A percentile compares a stretch with the other conserved stretches of the same genome.
Conservation (phyloP, 164 flowering plant genomes). For the Piper longum region DNA sequence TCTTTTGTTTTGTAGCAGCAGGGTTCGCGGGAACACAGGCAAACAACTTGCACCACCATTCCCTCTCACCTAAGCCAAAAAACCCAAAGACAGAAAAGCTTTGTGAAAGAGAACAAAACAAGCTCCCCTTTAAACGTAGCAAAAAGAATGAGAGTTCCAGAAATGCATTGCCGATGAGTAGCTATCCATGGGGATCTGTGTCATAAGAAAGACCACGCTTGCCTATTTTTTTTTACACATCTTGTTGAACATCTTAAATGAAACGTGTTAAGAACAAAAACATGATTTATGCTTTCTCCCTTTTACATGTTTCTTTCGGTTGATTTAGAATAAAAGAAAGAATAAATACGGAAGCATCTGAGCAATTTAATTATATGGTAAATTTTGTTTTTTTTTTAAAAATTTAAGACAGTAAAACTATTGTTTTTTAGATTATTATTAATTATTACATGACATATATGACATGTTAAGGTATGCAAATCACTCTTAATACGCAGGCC, state of each 20-base stretch:
- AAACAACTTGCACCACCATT: background rate
- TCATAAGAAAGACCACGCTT: conserved; percentile 32
- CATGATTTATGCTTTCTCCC: conserved; percentile 2
- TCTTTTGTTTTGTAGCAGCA: background rate
- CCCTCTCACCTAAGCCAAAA: conserved; percentile 4
- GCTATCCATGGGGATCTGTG: conserved; percentile 76
- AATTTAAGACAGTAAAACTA: too few species aligned
- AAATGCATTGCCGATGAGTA: conserved; percentile 29
- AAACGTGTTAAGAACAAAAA: conserved; percentile 10
- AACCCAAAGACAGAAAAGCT: conserved; percentile 3
- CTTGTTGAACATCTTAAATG: conserved; percentile 17
- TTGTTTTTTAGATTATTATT: too few species aligned
- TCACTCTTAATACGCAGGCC: too few species aligned
- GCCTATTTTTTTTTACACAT: conserved; percentile 2
- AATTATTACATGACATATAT: too few species aligned
- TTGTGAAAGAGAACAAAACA: conserved; percentile 20
- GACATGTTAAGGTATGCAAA: too few species aligned
- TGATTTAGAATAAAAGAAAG: background rate
- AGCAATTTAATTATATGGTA: too few species aligned
- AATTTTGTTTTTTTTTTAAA: too few species aligned
- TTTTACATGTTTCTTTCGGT: background rate
- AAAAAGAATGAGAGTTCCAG: conserved; percentile 47
- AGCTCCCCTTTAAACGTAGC: conserved; percentile 45
- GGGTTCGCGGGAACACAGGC: background rate
- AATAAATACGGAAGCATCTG: too few species aligned